Base-by-base conservation (phyloP, 768 basidiomycete species). In the Xerocomus potaroensis region DNA sequence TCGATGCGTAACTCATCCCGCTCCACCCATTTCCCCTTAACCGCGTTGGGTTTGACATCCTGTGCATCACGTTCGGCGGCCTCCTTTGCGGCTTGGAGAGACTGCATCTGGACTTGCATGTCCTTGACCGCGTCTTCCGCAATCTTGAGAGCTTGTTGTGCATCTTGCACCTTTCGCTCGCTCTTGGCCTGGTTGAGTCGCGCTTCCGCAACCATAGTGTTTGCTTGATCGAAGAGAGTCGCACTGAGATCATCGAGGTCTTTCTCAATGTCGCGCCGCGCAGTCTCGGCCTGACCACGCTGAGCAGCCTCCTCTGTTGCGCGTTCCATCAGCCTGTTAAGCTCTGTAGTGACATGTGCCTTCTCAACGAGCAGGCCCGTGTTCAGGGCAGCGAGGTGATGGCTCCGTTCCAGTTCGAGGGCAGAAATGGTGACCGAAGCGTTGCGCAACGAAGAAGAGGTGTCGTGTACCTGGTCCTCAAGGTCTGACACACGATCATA, bases 191-290 rank as follows among this genome's bases (percentile, higher is more conserved):
- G 71, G 14, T 64, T 70, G 49, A 83, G 76, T 14, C 93, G 79
- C 18, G 94, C 95, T 62, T 91, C 87, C 0, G 90, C 91, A n/a
- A 98, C 95, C 96, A 99, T 99, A 6, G 78, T 84, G 64, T 99
- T 98, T 6, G 95, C 95, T 68, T 96, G 87, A 42, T 80, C 78
- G 60, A 99, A 99, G 15, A 99, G 72, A 39, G 72, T 79, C 14
- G 92, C 91, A 51, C 92, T 92, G 50, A 99, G 82, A 64, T 95
- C 91, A 62, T 96, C 93, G 41, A 99, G 72, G 51, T 99, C 95
- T 69, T 86, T 82, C 72, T 99, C 95, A 41, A 99, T 95, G 53
- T 81, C 81, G 1, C 64, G 71, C 27, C 84, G 79, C 5, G 91
- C 92, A 41, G 73, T 80, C 66, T 95, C 94, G 1, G 94, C 94